Conservation (phyloP, 257 asterid species). For the Scutellaria galericulata region DNA sequence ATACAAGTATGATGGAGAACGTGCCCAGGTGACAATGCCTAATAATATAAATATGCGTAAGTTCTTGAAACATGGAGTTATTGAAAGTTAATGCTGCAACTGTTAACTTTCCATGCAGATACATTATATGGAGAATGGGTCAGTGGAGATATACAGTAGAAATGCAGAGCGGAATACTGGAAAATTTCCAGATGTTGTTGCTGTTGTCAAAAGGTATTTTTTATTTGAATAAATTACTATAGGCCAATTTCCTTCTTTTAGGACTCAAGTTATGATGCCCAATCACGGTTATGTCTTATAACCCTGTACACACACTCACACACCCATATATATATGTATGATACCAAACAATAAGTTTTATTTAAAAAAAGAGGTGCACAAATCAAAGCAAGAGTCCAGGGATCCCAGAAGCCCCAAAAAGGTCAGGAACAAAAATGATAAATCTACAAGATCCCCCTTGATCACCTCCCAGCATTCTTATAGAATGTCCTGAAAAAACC, state of each 20-base stretch:
- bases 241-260: conserved; percentile 17
- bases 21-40: conserved; percentile 79
- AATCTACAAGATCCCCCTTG: too few relatives aligned
- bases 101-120: conserved; percentile 55
- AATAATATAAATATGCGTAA: conserved; percentile 25
- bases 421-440: background rate
- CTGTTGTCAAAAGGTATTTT: conserved; percentile 72
- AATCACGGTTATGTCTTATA: background rate
- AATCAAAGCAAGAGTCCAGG: too few relatives aligned
- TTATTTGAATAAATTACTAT: conserved; percentile 29
- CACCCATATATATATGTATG: too few relatives aligned
- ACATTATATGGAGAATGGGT: conserved; percentile 82
- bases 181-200: conserved; percentile 92
- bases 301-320: too few relatives aligned
- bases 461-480: too few relatives aligned
- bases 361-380: too few relatives aligned
- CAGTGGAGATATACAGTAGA: conserved; percentile 97
- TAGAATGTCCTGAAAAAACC: too few relatives aligned
- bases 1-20: conserved; percentile 98
- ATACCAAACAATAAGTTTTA: too few relatives aligned
- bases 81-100: conserved; percentile 18
- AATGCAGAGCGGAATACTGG: conserved; percentile 94
- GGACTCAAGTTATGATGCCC: conserved; percentile 19
- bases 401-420: too few relatives aligned
- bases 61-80: conserved; percentile 19